A percentile compares a stretch with the other conserved stretches of the same genome.
phyloP scores from a whole-genome alignment of 257 asterid species.

The Ophiorrhiza pumila region DNA sequence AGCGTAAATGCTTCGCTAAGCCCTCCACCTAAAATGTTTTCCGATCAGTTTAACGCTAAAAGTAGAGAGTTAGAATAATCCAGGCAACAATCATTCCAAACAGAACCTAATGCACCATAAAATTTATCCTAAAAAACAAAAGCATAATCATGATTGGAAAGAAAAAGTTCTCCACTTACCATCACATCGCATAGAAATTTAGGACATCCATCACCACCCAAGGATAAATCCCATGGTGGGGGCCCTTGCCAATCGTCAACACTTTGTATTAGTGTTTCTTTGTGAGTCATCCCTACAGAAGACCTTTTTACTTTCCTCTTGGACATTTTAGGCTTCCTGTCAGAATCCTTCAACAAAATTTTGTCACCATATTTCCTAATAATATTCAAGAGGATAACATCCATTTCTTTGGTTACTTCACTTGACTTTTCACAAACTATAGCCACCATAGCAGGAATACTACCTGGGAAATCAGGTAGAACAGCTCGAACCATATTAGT shows the following conservation, averaged over 20 bases:
- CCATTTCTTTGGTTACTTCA: slow-evolving; percentile 31
- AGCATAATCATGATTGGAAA: background rate
- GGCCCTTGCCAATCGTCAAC: slow-evolving; percentile 75
- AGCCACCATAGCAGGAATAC: slow-evolving; percentile 28
- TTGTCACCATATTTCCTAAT: slow-evolving; percentile 64
- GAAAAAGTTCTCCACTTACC: slow-evolving; percentile 37
- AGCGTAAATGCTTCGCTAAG: slow-evolving; percentile 87
- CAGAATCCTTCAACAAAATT: slow-evolving; percentile 64
- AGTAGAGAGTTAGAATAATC: background rate
- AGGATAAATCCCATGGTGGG: slow-evolving; percentile 77
- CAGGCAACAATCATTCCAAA: background rate
- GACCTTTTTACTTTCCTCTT: slow-evolving; percentile 56
- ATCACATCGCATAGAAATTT: slow-evolving; percentile 93
- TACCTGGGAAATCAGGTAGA: slow-evolving; percentile 34
- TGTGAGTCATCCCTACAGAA: slow-evolving; percentile 38
- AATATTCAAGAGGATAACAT: slow-evolving; percentile 41
- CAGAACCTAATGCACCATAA: slow-evolving; percentile 1
- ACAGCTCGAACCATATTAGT: slow-evolving; percentile 44
- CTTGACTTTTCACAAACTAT: slow-evolving; percentile 27
- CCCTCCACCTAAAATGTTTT: slow-evolving; percentile 69
- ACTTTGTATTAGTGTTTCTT: slow-evolving; percentile 31
- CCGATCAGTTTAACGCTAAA: slow-evolving; percentile 1
- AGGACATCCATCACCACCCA: slow-evolving; percentile 84
- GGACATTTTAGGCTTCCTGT: slow-evolving; percentile 60
- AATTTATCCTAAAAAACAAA: too few species aligned